Conservation (phyloP, 768 basidiomycete genomes). For the Pleurotus tuoliensis region DNA sequence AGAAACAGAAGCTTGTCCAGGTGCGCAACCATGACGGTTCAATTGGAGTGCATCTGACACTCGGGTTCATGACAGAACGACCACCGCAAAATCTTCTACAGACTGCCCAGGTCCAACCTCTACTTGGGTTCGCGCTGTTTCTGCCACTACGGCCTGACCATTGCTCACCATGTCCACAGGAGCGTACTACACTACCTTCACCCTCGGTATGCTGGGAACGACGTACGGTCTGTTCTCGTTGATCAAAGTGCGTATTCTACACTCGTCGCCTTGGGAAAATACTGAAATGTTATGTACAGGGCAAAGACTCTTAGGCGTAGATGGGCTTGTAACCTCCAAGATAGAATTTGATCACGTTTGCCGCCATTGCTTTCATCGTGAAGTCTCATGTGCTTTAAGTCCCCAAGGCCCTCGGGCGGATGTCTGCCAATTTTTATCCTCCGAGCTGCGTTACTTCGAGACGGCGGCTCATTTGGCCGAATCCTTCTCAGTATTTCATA, state of each 20-base stretch:
- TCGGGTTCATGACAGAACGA: conserved; percentile 31
- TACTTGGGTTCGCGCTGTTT: conserved; percentile 51
- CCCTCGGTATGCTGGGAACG: conserved; percentile 51
- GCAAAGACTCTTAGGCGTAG: neutral
- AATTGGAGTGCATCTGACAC: neutral
- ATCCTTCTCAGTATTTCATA: no score
- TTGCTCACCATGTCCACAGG: conserved; percentile 30
- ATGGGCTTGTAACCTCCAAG: neutral
- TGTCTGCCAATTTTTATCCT: no score
- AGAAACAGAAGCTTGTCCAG: conserved; percentile 66
- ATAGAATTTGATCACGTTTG: no score
- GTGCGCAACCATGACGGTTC: conserved; percentile 28
- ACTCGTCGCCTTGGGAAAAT: neutral
- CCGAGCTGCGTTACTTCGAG: no score
- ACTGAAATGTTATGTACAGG: neutral
- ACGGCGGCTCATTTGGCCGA: no score
- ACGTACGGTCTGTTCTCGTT: conserved; percentile 47
- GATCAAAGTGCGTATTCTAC: conserved; percentile 31
- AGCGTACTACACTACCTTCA: conserved; percentile 49
- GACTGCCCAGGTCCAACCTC: conserved; percentile 57
- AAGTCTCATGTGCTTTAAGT: no score
- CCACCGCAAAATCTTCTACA: conserved; percentile 52
- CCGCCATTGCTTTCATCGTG: no score
- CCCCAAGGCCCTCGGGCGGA: no score
- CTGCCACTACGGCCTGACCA: neutral